These are phyloP conservation scores for Saccharomycodes ludwigii DNA, from an alignment of 805 yeast species.

Conservation along the genomic window DNA sequence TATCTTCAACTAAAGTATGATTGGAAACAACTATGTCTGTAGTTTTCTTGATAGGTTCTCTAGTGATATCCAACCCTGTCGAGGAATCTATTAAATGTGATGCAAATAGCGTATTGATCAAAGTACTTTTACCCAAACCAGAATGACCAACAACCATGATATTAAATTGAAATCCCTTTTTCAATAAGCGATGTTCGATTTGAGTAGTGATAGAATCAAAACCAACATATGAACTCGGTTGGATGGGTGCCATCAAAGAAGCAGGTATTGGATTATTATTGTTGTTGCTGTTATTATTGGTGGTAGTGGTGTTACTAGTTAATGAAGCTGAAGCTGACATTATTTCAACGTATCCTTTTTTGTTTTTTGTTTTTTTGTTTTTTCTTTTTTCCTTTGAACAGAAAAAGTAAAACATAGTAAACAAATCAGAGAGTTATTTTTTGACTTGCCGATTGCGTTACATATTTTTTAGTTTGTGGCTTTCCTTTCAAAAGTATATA, in stretches of 20 bases:
- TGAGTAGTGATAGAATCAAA: slow-evolving; percentile 94
- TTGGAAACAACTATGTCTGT: slow-evolving; percentile 65
- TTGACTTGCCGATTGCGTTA: too few relatives aligned
- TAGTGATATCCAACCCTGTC: slow-evolving; percentile 53
- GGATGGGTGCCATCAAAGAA: too few relatives aligned
- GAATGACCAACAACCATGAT: slow-evolving; percentile 89
- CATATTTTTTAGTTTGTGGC: too few relatives aligned
- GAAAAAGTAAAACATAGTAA: too few relatives aligned
- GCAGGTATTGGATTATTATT: too few relatives aligned
- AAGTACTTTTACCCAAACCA: slow-evolving; percentile 89
- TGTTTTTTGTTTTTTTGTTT: slow-evolving; percentile 5
- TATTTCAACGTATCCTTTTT: slow-evolving; percentile 4
- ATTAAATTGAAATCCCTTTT: slow-evolving; percentile 89
- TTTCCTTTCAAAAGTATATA: too few relatives aligned
- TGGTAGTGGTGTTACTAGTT: not conserved
- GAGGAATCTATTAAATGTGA: slow-evolving; percentile 58
- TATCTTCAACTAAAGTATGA: slow-evolving; percentile 72
- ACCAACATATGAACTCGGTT: slow-evolving; percentile 80
- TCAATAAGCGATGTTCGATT: slow-evolving; percentile 82
- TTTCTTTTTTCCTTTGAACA: slow-evolving; percentile 1
- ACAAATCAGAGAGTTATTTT: too few relatives aligned
- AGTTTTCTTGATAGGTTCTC: slow-evolving; percentile 73
- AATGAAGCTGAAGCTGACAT: slow-evolving; percentile 6
- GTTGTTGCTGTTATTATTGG: slow-evolving; percentile 2
- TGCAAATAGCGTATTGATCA: slow-evolving; percentile 82